Evolutionary conservation across 441 rosid species (phyloP), one percentile per base, ranked within the genome.

Genomic region (Aquilaria agallochum): DNA sequence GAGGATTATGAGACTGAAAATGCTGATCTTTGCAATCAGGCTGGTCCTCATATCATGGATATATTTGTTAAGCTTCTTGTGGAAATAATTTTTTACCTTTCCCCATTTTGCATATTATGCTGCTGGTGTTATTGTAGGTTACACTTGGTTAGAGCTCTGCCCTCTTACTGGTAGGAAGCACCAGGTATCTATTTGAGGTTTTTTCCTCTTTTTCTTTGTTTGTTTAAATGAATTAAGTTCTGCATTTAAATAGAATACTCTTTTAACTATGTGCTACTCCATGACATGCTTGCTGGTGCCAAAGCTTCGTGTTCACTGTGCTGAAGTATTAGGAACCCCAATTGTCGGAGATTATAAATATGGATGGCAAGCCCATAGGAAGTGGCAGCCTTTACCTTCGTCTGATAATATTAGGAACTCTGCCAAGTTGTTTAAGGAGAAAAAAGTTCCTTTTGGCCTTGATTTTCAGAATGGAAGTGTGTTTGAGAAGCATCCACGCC

Each of bases 161-260:
- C 97, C 99, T 12, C 83, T 89, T 72, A 94, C 99, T 45, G 97
- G 96, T 33, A 81, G 99, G 80, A 94, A 94, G 72, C 99, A 94
- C 78, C 97, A 88, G 96, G 98, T 87, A 74, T 58, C 65, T 48
- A 54, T 49, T 49, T 30, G n/a, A 67, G 42, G 40, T 48, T 20
- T 44, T 63, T 5, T 20, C 53, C 2, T 49, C 12, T 48, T 72
- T 10, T 66, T 31, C n/a, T 60, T 9, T 49, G 13, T 30, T n/a
- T 48, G 27, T 57, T 31, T 31, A 66, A 14, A 31, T 10, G 55
- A 27, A 31, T 48, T 31, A 31, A 4, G 2, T 14, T 15, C 47
- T 34, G 11, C 50, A 20, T 59, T 2, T 53, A 34, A 4, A 15
- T 20, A 20, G 12, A 48, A 32, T 46, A 27, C 60, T 48, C 48